Base-by-base conservation (phyloP, 1,284 basidiomycete species). In the Ganoderma sp. region DNA sequence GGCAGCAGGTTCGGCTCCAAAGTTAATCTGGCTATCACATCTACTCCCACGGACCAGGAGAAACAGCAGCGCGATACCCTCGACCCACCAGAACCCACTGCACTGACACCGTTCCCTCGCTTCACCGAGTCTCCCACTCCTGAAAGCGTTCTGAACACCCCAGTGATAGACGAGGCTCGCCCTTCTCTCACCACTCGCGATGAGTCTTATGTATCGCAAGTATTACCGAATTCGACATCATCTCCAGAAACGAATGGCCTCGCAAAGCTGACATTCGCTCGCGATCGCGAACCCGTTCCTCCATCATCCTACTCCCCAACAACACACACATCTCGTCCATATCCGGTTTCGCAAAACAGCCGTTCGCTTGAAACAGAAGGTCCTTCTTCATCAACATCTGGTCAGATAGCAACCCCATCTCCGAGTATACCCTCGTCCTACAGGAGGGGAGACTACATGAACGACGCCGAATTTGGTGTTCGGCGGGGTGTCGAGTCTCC, bases 401-500 rank as follows among this genome's bases (percentile, higher is more conserved):
- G 61, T 0, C 37, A 17, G 12, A 34, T 68, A 15, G 59, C 64
- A 2, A 37, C 63, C 19, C 63, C 58, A 9, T 41, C 42, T 25
- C 59, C 65, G 2, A 56, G 39, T 62, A 48, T 65, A 32, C 48
- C 65, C 7, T 45, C 68, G 9, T 61, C 69, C 6, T 74, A 76
- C 58, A 73, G 65, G 56, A 73, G 70, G 61, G 78, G 79, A 5
- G 79, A 81, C 67, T 80, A 82, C 61, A 67, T 79, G 6, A 80
- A 78, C 25, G 77, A 79, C 8, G 75, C 77, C 14, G 84, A 85
- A 64, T 83, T 84, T 73, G 78, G 78, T 10, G 74, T 75, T 1
- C 74, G 75, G 19, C 71, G 61, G 54, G 71, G 71, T 52, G 34
- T 63, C 1, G 68, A 71, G 67, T 69, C 67, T 14, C 8, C 59